Evolutionary conservation across 2,329 filamentous ascomycete genomes (phyloP), one percentile per base, ranked within the genome.

Genomic region (Colletotrichum sojae): DNA sequence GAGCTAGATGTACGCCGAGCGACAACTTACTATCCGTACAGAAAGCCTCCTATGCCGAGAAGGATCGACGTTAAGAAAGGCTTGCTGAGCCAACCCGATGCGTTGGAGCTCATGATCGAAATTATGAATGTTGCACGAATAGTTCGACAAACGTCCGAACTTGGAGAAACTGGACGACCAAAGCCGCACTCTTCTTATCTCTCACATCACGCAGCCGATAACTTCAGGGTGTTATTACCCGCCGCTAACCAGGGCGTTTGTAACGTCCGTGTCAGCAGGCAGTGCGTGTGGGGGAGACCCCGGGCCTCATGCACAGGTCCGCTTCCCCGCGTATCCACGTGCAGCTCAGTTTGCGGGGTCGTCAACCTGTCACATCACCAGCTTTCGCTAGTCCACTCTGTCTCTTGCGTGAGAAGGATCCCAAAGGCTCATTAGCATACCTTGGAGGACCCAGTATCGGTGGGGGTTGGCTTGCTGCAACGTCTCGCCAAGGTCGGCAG

Each of bases 1-100:
- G 27, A 8, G 5, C 27, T 5, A 6, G 3, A 46, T 57, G 20
- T 6, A 22, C n/a, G 22, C 1, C 6, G 2, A 2, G 25, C 10
- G 12, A 3, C 12, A 6, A 71, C 78, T 73, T 31, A 80, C 79
- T 75, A 82, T 65, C 80, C 80, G 62, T 82, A 82, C 36, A 82
- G 78, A 61, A 82, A 82, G 0, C 79, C 80, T 40, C 80, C 80
- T n/a, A 81, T 76, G 20, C 80, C 80, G 2, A 82, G 73, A 27
- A 82, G 78, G 16, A 82, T 58, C 2, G 80, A 79, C 1, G 80
- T 81, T 4, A 82, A 59, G 61, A 82, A 81, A 1, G 80, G 76
- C 71, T 81, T 82, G 58, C 77, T 81, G 5, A 82, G 54, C 78
- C 78, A 78, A 22, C 22, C 16, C 1, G 53, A 58, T 18, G 18